Evolutionary conservation across 2,329 filamentous ascomycete genomes (phyloP), one percentile per base, ranked within the genome.

Genomic region (Zymoseptoria passerinii): DNA sequence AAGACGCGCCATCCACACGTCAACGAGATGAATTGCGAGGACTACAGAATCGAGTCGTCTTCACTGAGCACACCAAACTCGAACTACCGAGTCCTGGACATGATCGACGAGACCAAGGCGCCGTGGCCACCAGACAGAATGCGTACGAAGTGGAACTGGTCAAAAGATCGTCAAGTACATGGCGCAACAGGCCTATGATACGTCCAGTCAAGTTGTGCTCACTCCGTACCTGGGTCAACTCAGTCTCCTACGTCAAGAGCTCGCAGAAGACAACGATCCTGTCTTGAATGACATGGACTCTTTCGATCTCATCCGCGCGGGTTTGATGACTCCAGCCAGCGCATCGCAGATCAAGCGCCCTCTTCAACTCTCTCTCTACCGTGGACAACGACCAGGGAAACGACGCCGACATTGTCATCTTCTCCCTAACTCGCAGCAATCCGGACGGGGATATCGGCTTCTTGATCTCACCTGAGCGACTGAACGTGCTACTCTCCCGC

Each of bases 401-500:
- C 67, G 87, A 92, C 66, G 84, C 83, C 1, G 85, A 88, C 54
- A 75, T 92, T 8, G 77, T 92, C 0, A 75, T 92, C 2, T 75
- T 91, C 0, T 88, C 85, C 0, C 74, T 92, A 0, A 86, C 90
- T 0, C 80, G 88, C 48, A 89, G 86, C 72, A 92, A 92, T 63
- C 61, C 70, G 0, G 65, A 79, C 7, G 74, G 72, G 8, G 81
- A 78, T 5, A 80, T 80, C 18, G 88, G 88, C 0, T 92, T 91
- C 59, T 74, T 92, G 0, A 80, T 74, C 27, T 85, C 83, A 0
- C 74, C 79, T 0, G 88, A 90, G 63, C 80, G 86, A 0, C 84
- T 90, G 71, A 88, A 89, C 58, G 85, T 89, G 0, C 74, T 89
- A 0, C 74, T 89, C 0, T 85, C 81, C 48, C 81, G 87, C 5